phyloP scores from a whole-genome alignment of 768 basidiomycete genomes.

The Macrolepiota albuminosa region DNA sequence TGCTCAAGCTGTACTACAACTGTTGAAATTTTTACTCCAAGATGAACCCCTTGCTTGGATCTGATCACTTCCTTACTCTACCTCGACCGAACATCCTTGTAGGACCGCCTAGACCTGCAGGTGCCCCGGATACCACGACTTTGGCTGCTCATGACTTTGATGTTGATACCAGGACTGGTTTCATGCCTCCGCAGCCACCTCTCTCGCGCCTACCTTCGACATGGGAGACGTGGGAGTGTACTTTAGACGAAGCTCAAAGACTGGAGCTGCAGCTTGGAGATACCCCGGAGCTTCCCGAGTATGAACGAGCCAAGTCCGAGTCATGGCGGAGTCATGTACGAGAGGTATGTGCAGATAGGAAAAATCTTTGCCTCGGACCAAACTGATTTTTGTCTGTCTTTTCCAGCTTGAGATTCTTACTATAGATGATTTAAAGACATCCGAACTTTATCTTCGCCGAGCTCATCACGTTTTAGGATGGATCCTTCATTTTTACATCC shows the following conservation, averaged over 20 bases:
- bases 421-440: conserved; percentile 37
- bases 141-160: conserved; percentile 79
- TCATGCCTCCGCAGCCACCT: conserved; percentile 82
- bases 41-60: conserved; percentile 10
- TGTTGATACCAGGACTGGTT: conserved; percentile 86
- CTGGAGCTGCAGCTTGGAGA: conserved; percentile 55
- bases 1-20: neutral
- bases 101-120: conserved; percentile 10
- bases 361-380: neutral
- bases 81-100: conserved; percentile 14
- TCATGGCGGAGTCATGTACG: conserved; percentile 51
- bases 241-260: conserved; percentile 45
- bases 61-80: conserved; percentile 17
- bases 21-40: neutral
- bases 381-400: neutral
- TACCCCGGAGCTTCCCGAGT: conserved; percentile 38
- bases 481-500: conserved; percentile 78
- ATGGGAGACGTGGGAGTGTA: conserved; percentile 74
- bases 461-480: conserved; percentile 76
- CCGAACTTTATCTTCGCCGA: conserved; percentile 61
- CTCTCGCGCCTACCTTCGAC: conserved; percentile 50
- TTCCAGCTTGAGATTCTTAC: conserved; percentile 51
- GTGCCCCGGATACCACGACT: conserved; percentile 19
- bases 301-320: conserved; percentile 39
- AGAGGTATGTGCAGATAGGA: conserved; percentile 31